Conservation (phyloP, 768 basidiomycete genomes). For the Tricholoma sp. region DNA sequence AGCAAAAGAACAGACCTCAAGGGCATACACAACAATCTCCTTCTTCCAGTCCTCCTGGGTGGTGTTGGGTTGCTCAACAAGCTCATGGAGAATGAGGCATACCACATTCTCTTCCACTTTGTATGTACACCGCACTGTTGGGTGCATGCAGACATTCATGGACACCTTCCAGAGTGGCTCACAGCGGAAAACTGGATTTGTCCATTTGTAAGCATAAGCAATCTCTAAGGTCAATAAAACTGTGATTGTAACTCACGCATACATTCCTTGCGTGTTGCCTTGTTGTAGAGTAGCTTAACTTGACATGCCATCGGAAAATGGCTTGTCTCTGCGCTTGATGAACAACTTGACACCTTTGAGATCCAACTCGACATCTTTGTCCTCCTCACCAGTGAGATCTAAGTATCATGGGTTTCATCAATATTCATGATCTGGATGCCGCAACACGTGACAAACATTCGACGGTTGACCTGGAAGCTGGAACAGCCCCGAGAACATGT, state of each 20-base stretch:
- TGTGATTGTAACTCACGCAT: slow-evolving; percentile 28
- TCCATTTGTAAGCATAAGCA: too few species aligned
- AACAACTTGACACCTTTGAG: slow-evolving; percentile 59
- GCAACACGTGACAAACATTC: slow-evolving; percentile 13
- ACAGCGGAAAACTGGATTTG: too few species aligned
- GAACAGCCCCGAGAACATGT: slow-evolving; percentile 14
- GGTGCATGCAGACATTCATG: slow-evolving; percentile 55
- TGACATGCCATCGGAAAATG: slow-evolving; percentile 61
- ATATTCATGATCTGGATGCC: slow-evolving; percentile 4
- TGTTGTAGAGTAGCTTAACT: slow-evolving; percentile 50
- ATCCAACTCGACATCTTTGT: slow-evolving; percentile 50
- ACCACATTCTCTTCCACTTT: slow-evolving; percentile 51
- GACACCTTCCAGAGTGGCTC: too few species aligned
- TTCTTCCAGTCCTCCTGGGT: slow-evolving; percentile 16
- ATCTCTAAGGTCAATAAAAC: too few species aligned
- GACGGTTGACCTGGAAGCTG: slow-evolving; percentile 6
- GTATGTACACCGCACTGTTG: slow-evolving; percentile 53
- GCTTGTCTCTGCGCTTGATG: slow-evolving; percentile 47
- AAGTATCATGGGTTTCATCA: slow-evolving; percentile 10
- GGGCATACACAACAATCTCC: slow-evolving; percentile 56
- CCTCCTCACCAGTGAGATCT: slow-evolving; percentile 62
- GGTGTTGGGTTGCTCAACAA: slow-evolving; percentile 21
- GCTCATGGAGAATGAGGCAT: slow-evolving; percentile 51
- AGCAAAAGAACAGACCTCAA: slow-evolving; percentile 45
- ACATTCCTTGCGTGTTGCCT: slow-evolving; percentile 35